phyloP scores from a whole-genome alignment of 2,329 filamentous ascomycete species.

The Botrytis aclada region DNA sequence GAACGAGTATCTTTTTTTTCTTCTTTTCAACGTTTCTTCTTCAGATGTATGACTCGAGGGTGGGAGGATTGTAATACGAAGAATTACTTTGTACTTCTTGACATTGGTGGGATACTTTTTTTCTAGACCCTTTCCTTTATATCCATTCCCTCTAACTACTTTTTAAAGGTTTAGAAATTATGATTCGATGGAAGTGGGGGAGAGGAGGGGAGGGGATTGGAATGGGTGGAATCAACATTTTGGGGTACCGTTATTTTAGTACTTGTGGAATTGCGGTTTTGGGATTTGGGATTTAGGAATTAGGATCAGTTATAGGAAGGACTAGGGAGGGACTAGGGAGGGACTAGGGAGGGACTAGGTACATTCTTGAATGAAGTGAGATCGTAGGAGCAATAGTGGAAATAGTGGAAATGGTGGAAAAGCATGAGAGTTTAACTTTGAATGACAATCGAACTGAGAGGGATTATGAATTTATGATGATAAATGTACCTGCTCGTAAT shows the following conservation, averaged over 20 bases:
- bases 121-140: neutral
- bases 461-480: no score
- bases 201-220: neutral
- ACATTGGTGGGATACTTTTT: neutral
- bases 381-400: no score
- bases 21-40: neutral
- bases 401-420: neutral
- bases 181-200: neutral
- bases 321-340: no score
- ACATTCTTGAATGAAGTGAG: no score
- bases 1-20: no score
- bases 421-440: neutral
- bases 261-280: neutral
- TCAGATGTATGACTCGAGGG: neutral
- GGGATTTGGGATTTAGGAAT: neutral
- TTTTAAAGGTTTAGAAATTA: neutral
- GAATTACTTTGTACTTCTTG: neutral
- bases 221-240: neutral
- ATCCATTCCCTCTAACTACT: neutral
- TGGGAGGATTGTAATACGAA: neutral
- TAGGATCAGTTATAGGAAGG: neutral
- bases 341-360: no score
- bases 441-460: no score
- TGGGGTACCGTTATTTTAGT: neutral
- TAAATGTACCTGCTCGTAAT: no score